These are phyloP conservation scores for Xylaria sp. DNA, from an alignment of 2,329 filamentous ascomycete genomes.

Conservation along the genomic window DNA sequence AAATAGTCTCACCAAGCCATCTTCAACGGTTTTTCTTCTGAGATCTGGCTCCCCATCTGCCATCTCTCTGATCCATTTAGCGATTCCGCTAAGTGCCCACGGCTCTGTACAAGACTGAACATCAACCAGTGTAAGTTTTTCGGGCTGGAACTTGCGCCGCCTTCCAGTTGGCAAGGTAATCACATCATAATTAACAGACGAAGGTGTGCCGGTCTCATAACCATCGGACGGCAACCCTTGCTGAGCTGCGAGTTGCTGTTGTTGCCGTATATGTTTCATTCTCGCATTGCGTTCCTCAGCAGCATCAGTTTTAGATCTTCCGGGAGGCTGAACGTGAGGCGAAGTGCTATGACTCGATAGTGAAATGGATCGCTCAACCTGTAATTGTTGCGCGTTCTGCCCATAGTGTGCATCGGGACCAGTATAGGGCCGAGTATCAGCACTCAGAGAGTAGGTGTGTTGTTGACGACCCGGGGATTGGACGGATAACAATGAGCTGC, in stretches of 20 bases:
- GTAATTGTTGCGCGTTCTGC: conserved; percentile 56
- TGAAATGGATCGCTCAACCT: conserved; percentile 79
- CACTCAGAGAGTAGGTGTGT: conserved; percentile 61
- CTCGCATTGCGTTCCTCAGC: conserved; percentile 72
- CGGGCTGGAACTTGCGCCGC: conserved; percentile 84
- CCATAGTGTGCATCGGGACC: conserved; percentile 63
- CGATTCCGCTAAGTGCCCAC: conserved; percentile 91
- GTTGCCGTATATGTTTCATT: conserved; percentile 60
- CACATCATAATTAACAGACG: conserved; percentile 77
- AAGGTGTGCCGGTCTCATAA: conserved; percentile 65
- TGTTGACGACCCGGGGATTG: conserved; percentile 60
- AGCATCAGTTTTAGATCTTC: conserved; percentile 93
- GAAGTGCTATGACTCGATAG: conserved; percentile 83
- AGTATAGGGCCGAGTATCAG: conserved; percentile 57
- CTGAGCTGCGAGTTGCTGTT: conserved; percentile 63
- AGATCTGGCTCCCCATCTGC: conserved; percentile 91
- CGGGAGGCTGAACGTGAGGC: conserved; percentile 81
- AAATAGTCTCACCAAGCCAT: conserved; percentile 88
- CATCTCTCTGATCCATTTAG: conserved; percentile 87
- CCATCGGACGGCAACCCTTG: conserved; percentile 64
- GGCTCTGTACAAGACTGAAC: conserved; percentile 88
- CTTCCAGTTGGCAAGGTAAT: conserved; percentile 83
- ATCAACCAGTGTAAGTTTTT: conserved; percentile 82
- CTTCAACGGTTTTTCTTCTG: conserved; percentile 83
- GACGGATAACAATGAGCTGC: conserved; percentile 61